These are phyloP conservation scores for Ramaria sp. DNA, from an alignment of 768 basidiomycete species.

Conservation along the genomic window DNA sequence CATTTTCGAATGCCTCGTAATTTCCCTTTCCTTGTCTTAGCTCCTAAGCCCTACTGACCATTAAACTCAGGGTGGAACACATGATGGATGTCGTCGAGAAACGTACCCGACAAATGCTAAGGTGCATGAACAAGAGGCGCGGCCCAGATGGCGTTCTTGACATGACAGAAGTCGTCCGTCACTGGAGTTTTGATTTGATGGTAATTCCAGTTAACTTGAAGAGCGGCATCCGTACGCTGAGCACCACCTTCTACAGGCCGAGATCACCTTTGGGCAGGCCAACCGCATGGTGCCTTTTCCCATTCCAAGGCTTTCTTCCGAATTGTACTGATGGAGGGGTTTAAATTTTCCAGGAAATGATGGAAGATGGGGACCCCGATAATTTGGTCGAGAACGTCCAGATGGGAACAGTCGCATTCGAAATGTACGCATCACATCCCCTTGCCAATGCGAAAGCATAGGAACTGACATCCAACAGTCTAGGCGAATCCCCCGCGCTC, in stretches of 20 bases:
- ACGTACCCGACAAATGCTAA: background rate
- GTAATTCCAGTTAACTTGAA: conserved; percentile 8
- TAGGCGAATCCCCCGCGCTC: background rate
- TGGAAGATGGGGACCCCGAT: conserved; percentile 18
- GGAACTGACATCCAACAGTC: background rate
- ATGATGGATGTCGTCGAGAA: background rate
- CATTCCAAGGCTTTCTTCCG: too few relatives aligned
- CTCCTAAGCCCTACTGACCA: background rate
- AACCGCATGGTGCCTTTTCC: conserved; percentile 7
- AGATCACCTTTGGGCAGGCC: conserved; percentile 17
- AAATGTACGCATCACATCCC: conserved; percentile 5
- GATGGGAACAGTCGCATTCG: conserved; percentile 11
- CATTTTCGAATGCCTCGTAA: conserved; percentile 19
- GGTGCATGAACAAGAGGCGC: background rate
- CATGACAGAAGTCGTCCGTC: conserved; percentile 11
- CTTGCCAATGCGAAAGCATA: background rate
- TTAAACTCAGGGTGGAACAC: background rate
- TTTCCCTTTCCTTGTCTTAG: conserved; percentile 3
- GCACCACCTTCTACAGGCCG: conserved; percentile 15
- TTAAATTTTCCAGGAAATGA: too few relatives aligned
- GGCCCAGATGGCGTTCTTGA: conserved; percentile 8
- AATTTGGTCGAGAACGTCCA: conserved; percentile 10
- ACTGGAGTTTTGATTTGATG: conserved; percentile 21
- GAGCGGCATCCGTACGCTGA: background rate
- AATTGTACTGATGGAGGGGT: too few relatives aligned